Conservation (phyloP, 2,329 filamentous ascomycete species). For the Fusarium lateritium region DNA sequence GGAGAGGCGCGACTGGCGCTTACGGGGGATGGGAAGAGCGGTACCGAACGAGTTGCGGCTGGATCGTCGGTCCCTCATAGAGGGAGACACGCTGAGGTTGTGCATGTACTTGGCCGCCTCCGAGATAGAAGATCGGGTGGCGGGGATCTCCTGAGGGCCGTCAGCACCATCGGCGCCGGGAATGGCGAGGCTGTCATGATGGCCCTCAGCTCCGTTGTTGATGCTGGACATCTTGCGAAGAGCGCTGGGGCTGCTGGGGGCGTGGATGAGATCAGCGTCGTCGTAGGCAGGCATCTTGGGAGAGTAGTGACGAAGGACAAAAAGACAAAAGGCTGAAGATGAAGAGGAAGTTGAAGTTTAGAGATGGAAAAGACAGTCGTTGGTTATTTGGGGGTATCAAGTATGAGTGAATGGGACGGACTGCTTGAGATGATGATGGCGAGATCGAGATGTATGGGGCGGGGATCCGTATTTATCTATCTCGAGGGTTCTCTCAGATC, state of each 20-base stretch:
- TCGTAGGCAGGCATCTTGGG: conserved; percentile 72
- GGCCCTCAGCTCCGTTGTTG: conserved; percentile 27
- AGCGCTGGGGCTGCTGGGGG: conserved; percentile 36
- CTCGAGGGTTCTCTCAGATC: conserved; percentile 4
- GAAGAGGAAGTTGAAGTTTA: conserved; percentile 20
- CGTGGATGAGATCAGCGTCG: conserved; percentile 65
- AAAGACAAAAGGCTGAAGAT: background rate
- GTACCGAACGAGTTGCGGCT: conserved; percentile 84
- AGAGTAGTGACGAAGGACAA: background rate
- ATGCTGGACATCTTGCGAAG: conserved; percentile 39
- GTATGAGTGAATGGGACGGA: conserved; percentile 30
- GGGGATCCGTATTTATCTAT: conserved; percentile 44
- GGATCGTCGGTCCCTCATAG: conserved; percentile 75
- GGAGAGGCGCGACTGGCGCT: conserved; percentile 77
- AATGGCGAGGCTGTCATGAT: conserved; percentile 46
- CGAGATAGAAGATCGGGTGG: conserved; percentile 76
- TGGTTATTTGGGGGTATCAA: conserved; percentile 38
- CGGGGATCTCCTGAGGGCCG: conserved; percentile 77
- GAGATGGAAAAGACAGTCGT: conserved; percentile 23
- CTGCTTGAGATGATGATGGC: conserved; percentile 27
- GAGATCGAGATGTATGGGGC: conserved; percentile 34
- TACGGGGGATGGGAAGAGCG: conserved; percentile 79
- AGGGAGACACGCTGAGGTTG: conserved; percentile 77
- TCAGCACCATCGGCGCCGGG: conserved; percentile 59
- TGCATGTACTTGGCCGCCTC: conserved; percentile 81